Conservation (phyloP, 2,329 filamentous ascomycete species). For the Aureobasidium mangrovei region DNA sequence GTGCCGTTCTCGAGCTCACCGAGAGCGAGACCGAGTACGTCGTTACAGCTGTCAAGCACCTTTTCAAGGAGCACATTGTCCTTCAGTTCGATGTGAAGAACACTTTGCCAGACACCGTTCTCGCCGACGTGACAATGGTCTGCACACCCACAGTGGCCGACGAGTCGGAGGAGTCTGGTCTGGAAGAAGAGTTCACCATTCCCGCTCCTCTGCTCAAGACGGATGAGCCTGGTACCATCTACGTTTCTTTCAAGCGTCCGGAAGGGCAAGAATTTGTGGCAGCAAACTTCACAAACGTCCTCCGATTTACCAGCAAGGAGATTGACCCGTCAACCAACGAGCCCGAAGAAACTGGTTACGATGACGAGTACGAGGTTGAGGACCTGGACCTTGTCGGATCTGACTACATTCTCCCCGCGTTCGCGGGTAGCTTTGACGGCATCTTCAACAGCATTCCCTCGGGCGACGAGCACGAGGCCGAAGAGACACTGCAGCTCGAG, state of each 20-base stretch:
- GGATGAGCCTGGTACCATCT: conserved; percentile 85
- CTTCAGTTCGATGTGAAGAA: conserved; percentile 98
- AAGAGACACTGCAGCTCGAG: conserved; percentile 81
- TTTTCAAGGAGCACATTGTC: conserved; percentile 95
- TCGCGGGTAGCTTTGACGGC: conserved; percentile 89
- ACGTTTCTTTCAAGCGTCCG: conserved; percentile 85
- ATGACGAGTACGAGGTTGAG: conserved; percentile 95
- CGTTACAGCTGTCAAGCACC: conserved; percentile 85
- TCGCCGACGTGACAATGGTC: conserved; percentile 81
- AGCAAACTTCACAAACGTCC: conserved; percentile 77
- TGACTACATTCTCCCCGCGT: conserved; percentile 89
- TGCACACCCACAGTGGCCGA: conserved; percentile 75
- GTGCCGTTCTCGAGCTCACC: conserved; percentile 74
- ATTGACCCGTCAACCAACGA: conserved; percentile 91
- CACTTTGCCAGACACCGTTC: conserved; percentile 79
- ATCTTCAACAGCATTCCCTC: conserved; percentile 76
- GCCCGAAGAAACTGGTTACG: conserved; percentile 85
- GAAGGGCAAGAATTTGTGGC: conserved; percentile 70
- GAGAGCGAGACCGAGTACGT: conserved; percentile 98
- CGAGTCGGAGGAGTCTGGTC: conserved; percentile 62
- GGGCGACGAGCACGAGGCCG: conserved; percentile 78
- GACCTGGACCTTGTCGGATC: conserved; percentile 85
- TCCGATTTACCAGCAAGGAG: conserved; percentile 97
- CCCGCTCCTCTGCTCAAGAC: conserved; percentile 73
- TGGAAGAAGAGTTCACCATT: conserved; percentile 85